phyloP scores from a whole-genome alignment of 1,139 yeast species.

The Pichia sp. region DNA sequence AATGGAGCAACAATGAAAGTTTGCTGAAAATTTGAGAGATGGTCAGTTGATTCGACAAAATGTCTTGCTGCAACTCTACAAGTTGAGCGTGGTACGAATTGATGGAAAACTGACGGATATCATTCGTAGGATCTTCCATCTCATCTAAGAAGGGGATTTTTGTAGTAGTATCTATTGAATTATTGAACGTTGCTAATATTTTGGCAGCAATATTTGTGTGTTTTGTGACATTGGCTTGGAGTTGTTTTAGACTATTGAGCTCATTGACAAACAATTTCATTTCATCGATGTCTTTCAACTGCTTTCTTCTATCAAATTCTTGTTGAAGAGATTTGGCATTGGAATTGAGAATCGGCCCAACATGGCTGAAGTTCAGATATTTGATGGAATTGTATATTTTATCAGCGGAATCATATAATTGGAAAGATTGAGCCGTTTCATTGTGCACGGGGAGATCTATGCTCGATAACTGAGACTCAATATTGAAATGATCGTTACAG shows the following conservation, averaged over 20 bases:
- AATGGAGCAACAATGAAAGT: slow-evolving; percentile 26
- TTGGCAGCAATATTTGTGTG: slow-evolving; percentile 75
- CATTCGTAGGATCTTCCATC: slow-evolving; percentile 9
- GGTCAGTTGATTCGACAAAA: slow-evolving; percentile 50
- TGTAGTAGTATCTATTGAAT: slow-evolving; percentile 9
- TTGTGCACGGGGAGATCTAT: no score
- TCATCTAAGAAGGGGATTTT: slow-evolving; percentile 22
- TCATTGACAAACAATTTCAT: slow-evolving; percentile 68
- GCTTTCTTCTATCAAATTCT: slow-evolving; percentile 58
- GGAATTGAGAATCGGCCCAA: slow-evolving; percentile 65
- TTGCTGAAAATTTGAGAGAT: background rate
- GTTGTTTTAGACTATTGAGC: slow-evolving; percentile 57
- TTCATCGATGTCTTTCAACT: slow-evolving; percentile 53
- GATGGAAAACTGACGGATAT: no score
- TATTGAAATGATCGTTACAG: no score
- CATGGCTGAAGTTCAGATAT: slow-evolving; percentile 69
- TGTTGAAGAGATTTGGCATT: slow-evolving; percentile 67
- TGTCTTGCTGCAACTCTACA: slow-evolving; percentile 68
- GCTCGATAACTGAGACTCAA: no score
- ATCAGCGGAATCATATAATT: slow-evolving; percentile 1
- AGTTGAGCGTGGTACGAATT: slow-evolving; percentile 41
- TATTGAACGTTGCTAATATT: slow-evolving; percentile 37
- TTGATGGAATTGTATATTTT: slow-evolving; percentile 36
- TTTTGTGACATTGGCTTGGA: slow-evolving; percentile 62
- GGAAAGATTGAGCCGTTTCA: background rate